Evolutionary conservation across 2,329 filamentous ascomycete genomes (phyloP), one percentile per base, ranked within the genome.

Genomic region (Stylonectria norvegica): DNA sequence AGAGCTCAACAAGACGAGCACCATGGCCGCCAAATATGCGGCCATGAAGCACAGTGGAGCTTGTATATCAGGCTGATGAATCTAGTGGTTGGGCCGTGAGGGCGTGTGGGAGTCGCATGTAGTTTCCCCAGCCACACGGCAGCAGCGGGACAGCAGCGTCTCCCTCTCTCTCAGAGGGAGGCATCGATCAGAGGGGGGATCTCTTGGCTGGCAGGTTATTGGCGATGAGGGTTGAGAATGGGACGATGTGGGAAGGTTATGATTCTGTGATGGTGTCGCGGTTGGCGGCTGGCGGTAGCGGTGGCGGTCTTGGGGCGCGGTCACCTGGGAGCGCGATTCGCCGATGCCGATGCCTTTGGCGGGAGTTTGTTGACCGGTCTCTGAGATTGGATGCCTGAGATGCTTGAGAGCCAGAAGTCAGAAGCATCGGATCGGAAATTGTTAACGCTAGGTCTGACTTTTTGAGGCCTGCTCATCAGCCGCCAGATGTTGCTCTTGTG

Each of bases 21-120:
- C 43, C 43, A 54, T 48, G 60, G 60, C 56, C 60, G 61, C 47
- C 47, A 48, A 38, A 53, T 54, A 61, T 61, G 61, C 60, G 61
- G 58, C 61, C 61, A 49, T 48, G 55, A 57, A 57, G 59, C 58
- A 56, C 50, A 57, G 61, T 63, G 61, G 60, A 58, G 55, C 48
- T 45, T 53, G 45, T 53, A 51, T 52, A 50, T 53, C 52, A 49
- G 49, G 50, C 49, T 50, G 29, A 46, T 25, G 38, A 50, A 49
- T 50, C 51, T 47, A 56, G 48, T 56, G 53, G 53, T 52, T 48
- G 43, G 45, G 43, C 40, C 20, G 40, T 25, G 33, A 43, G 44
- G 42, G 50, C 45, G 50, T 45, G 53, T 47, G 46, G 27, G n/a
- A 29, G n/a, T 14, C 43, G 45, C 43, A 42, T 55, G 50, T 44